Percentiles rank a stretch among this genome's conserved stretches.
These are phyloP conservation scores for Letharia lupina DNA, from an alignment of 495 filamentous ascomycete species.

Conservation along the genomic window DNA sequence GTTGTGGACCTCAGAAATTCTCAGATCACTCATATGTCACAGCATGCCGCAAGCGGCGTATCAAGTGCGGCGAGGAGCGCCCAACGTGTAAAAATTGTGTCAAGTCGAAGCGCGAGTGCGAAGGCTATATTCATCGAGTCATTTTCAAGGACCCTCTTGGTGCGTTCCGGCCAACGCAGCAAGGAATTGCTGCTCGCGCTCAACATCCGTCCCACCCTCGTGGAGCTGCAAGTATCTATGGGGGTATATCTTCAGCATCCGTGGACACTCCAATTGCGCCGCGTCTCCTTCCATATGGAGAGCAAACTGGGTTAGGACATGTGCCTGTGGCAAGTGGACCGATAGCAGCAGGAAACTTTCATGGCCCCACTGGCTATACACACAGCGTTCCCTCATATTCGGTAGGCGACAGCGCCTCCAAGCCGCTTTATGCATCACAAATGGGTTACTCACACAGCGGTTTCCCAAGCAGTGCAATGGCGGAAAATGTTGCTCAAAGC, in stretches of 20 bases:
- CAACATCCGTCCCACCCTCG: conserved; percentile 15
- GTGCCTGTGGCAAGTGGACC: neutral
- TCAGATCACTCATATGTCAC: conserved; percentile 21
- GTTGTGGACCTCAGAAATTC: neutral
- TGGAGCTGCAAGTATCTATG: conserved; percentile 14
- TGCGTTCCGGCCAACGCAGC: conserved; percentile 33
- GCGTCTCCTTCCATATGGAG: conserved; percentile 17
- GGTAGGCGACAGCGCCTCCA: conserved; percentile 3
- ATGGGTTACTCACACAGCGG: neutral
- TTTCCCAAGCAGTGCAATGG: neutral
- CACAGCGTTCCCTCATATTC: conserved; percentile 5
- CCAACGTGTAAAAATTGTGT: conserved; percentile 88
- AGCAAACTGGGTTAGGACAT: conserved; percentile 12
- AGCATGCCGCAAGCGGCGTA: conserved; percentile 90
- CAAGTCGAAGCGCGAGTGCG: conserved; percentile 88
- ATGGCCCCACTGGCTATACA: conserved; percentile 11
- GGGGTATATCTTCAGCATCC: conserved; percentile 9
- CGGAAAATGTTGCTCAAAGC: conserved; percentile 1
- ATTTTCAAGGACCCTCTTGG: conserved; percentile 85
- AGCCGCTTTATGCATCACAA: conserved; percentile 3
- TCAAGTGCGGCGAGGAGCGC: conserved; percentile 95
- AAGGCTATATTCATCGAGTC: conserved; percentile 89
- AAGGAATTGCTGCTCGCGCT: conserved; percentile 16
- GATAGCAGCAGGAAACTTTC: conserved; percentile 8
- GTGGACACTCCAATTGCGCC: conserved; percentile 19